phyloP scores from a whole-genome alignment of 2,329 filamentous ascomycete species.

The Stagonosporopsis tanaceti region DNA sequence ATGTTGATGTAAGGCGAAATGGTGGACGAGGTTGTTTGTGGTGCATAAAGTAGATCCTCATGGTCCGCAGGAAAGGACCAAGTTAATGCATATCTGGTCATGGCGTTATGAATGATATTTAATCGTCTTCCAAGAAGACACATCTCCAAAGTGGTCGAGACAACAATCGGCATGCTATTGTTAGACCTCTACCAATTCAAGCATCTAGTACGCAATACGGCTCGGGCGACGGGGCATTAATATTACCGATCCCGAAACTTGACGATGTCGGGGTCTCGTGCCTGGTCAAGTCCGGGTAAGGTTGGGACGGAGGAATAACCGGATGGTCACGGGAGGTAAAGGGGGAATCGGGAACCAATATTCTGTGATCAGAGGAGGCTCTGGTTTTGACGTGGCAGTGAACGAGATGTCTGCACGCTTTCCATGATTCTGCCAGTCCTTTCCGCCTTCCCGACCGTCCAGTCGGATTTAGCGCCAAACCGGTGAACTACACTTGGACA shows the following conservation, averaged over 20 bases:
- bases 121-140: slow-evolving; percentile 2
- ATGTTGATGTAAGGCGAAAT: not conserved
- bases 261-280: not conserved
- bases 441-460: not conserved
- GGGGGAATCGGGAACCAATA: not conserved
- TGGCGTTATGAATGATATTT: not conserved
- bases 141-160: slow-evolving; percentile 2
- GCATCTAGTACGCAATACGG: slow-evolving; percentile 2
- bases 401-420: slow-evolving; percentile 7
- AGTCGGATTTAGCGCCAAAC: slow-evolving; percentile 18
- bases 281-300: not conserved
- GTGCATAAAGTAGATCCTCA: not conserved
- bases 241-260: not conserved
- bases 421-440: slow-evolving; percentile 2
- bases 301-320: not conserved
- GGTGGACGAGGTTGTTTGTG: not conserved
- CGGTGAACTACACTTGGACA: slow-evolving; percentile 20
- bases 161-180: slow-evolving; percentile 2
- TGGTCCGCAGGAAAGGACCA: not conserved
- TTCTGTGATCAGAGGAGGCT: not conserved
- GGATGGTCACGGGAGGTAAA: not conserved
- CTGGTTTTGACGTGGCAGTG: slow-evolving; percentile 14
- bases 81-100: not conserved
- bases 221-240: slow-evolving; percentile 6
- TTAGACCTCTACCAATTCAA: slow-evolving; percentile 1